Conservation (phyloP, 345 rosid species). For the Punica granatum region DNA sequence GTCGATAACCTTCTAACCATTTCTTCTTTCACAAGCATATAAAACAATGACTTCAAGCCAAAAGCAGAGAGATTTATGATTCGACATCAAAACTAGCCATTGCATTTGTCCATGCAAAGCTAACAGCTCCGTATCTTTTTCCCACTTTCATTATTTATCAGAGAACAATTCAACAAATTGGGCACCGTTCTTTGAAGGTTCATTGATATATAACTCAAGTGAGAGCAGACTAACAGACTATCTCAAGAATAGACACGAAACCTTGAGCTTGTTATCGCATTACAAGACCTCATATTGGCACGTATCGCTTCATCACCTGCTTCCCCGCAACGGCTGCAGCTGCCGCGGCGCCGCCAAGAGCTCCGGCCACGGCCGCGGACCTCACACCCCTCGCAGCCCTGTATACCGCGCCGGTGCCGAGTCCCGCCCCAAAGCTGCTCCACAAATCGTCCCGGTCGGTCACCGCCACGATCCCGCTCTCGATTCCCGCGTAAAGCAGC, state of each 20-base stretch:
- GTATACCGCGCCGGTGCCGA: constrained; percentile 77
- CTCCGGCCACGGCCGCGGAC: constrained; percentile 97
- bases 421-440: constrained; percentile 91
- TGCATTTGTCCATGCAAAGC: not conserved
- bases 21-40: not conserved
- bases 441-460: constrained; percentile 78
- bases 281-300: constrained; percentile 41
- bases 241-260: not conserved
- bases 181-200: not conserved
- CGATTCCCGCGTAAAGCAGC: constrained; percentile 65
- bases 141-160: not conserved
- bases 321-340: constrained; percentile 75
- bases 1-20: not conserved
- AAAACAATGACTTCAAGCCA: not conserved
- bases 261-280: not conserved
- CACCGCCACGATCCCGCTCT: constrained; percentile 60
- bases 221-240: not conserved
- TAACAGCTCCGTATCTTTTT: not conserved
- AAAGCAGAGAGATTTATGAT: not conserved
- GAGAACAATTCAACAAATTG: not conserved
- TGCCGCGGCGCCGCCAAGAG: constrained; percentile 78
- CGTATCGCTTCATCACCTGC: constrained; percentile 71
- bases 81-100: not conserved
- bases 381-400: constrained; percentile 88
- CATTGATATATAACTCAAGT: not conserved